phyloP scores from a whole-genome alignment of 2,329 filamentous ascomycete genomes.

The Stemphylium lycopersici region DNA sequence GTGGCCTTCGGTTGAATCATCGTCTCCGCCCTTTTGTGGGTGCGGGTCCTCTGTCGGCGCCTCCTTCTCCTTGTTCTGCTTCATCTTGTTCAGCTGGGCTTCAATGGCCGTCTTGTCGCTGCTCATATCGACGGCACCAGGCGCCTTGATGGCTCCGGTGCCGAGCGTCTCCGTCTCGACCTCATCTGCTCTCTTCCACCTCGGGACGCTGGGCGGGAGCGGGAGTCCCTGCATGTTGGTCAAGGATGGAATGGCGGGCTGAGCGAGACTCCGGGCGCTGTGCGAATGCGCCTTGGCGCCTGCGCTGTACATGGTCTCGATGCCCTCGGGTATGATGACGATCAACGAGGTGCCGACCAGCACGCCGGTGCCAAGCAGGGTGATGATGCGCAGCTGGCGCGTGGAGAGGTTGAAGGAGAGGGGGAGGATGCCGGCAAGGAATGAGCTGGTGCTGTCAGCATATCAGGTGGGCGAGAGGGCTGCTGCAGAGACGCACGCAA shows the following conservation, averaged over 20 bases:
- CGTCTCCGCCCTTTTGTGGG: constrained; percentile 46
- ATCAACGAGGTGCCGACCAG: constrained; percentile 94
- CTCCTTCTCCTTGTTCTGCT: constrained; percentile 33
- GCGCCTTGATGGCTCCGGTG: constrained; percentile 28
- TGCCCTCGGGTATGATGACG: constrained; percentile 95
- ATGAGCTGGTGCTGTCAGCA: constrained; percentile 68
- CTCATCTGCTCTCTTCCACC: constrained; percentile 28
- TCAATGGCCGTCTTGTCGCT: constrained; percentile 31
- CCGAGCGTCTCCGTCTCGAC: constrained; percentile 20
- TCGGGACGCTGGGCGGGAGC: constrained; percentile 28
- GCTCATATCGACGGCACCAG: constrained; percentile 22
- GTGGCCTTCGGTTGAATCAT: constrained; percentile 48
- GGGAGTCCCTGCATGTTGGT: constrained; percentile 36
- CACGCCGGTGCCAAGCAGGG: constrained; percentile 90
- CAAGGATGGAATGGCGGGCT: constrained; percentile 33
- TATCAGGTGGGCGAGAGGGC: background rate
- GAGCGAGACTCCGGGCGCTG: constrained; percentile 24
- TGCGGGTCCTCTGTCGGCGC: constrained; percentile 29
- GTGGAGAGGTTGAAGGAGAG: constrained; percentile 86
- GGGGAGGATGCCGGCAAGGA: constrained; percentile 88
- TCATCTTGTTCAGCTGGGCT: constrained; percentile 26
- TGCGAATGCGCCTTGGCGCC: constrained; percentile 33
- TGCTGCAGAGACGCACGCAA: constrained; percentile 57
- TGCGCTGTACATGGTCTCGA: constrained; percentile 81
- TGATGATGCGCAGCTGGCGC: constrained; percentile 86